A percentile compares a stretch with the other conserved stretches of the same genome.
phyloP scores from a whole-genome alignment of 2,329 filamentous ascomycete genomes.

The Beauveria brongniartii region DNA sequence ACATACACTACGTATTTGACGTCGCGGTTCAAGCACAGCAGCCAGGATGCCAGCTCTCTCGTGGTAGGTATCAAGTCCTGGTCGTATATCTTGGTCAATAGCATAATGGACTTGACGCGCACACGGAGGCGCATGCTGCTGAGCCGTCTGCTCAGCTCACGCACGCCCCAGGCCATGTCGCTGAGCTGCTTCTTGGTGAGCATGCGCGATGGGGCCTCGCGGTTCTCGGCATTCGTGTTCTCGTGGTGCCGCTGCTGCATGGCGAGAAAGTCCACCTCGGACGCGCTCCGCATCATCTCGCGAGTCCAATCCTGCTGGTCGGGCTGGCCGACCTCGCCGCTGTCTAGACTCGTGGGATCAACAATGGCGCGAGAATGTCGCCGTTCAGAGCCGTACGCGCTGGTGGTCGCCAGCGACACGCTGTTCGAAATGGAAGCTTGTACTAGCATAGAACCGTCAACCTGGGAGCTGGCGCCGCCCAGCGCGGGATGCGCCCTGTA shows the following conservation, averaged over 20 bases:
- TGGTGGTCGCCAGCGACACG: slow-evolving; percentile 18
- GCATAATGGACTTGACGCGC: slow-evolving; percentile 72
- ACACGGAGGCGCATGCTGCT: slow-evolving; percentile 77
- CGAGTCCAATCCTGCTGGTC: slow-evolving; percentile 50
- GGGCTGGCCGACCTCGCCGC: slow-evolving; percentile 39
- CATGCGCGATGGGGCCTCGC: slow-evolving; percentile 48
- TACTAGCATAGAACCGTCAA: slow-evolving; percentile 12
- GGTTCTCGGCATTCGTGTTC: neutral
- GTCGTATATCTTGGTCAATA: slow-evolving; percentile 90
- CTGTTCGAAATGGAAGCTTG: slow-evolving; percentile 13
- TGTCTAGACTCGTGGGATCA: slow-evolving; percentile 33
- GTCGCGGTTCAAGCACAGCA: slow-evolving; percentile 62
- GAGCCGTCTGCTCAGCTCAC: slow-evolving; percentile 79
- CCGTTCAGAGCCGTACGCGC: neutral
- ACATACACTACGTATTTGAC: slow-evolving; percentile 72
- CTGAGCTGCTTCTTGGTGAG: slow-evolving; percentile 91
- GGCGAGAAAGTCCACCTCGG: slow-evolving; percentile 30
- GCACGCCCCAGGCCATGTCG: slow-evolving; percentile 94
- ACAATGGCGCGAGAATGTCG: slow-evolving; percentile 24
- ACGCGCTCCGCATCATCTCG: slow-evolving; percentile 35
- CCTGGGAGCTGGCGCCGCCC: slow-evolving; percentile 13
- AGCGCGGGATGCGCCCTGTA: slow-evolving; percentile 23
- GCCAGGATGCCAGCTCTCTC: slow-evolving; percentile 69
- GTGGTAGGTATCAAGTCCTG: slow-evolving; percentile 69
- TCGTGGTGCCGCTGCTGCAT: slow-evolving; percentile 15